Evolutionary conservation across 352 stramenopile species (phyloP).

Genomic region (Pythium phragmiticola): DNA sequence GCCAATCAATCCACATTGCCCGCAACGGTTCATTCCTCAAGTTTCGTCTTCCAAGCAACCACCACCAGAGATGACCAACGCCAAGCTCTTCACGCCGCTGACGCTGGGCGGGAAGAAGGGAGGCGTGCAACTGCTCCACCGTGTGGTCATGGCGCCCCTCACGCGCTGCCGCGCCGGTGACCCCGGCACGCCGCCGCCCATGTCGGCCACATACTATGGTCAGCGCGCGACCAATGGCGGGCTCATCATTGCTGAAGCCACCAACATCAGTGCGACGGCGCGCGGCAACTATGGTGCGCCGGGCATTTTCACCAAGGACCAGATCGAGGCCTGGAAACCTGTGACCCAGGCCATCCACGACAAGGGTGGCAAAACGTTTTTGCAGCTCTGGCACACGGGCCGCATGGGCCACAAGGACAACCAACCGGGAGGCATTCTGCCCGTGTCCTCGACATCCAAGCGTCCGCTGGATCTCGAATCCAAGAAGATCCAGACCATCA

Average conservation of each 20-base stretch:
- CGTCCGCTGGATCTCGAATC: slow-evolving; percentile 20
- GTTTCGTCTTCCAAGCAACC: background rate
- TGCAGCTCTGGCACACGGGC: slow-evolving; percentile 75
- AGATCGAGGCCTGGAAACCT: slow-evolving; percentile 12
- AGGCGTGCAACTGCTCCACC: slow-evolving; percentile 26
- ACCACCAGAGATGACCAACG: slow-evolving; percentile 4
- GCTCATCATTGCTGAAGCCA: slow-evolving; percentile 39
- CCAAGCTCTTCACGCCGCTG: slow-evolving; percentile 27
- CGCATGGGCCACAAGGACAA: slow-evolving; percentile 46
- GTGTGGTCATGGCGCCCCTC: slow-evolving; percentile 39
- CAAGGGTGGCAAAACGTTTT: slow-evolving; percentile 29
- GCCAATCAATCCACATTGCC: too few species aligned
- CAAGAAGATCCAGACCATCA: background rate
- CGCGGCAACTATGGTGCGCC: slow-evolving; percentile 26
- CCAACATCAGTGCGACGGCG: slow-evolving; percentile 7
- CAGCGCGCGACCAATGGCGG: slow-evolving; percentile 30
- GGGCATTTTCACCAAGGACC: slow-evolving; percentile 25
- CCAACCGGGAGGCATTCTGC: slow-evolving; percentile 25
- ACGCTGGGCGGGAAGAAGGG: slow-evolving; percentile 17
- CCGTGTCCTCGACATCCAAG: slow-evolving; percentile 32
- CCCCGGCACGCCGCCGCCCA: background rate
- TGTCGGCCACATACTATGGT: slow-evolving; percentile 13
- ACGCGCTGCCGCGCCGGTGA: slow-evolving; percentile 25
- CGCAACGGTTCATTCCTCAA: slow-evolving; percentile 7
- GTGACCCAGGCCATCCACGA: background rate